These are phyloP conservation scores for Bondarzewia mesenterica DNA, from an alignment of 1,284 basidiomycete species.

Conservation along the genomic window DNA sequence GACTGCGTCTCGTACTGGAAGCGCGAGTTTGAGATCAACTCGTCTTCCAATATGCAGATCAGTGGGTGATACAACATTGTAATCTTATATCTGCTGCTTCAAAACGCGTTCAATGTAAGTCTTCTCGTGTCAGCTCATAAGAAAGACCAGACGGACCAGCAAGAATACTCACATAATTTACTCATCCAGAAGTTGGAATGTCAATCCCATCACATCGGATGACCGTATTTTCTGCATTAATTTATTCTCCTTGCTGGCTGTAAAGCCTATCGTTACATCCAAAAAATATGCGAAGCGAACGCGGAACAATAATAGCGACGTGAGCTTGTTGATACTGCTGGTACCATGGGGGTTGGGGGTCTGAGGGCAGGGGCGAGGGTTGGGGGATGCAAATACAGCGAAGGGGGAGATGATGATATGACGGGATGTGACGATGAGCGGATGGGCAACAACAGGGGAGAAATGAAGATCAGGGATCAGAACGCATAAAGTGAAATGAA, in stretches of 20 bases:
- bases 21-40: too few species aligned
- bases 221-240: background rate
- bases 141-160: too few species aligned
- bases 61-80: too few species aligned
- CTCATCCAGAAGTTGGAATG: background rate
- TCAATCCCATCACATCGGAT: background rate
- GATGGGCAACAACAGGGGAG: background rate
- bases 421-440: conserved; percentile 9
- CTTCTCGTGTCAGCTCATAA: too few species aligned
- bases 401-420: background rate
- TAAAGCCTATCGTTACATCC: conserved; percentile 14
- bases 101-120: too few species aligned
- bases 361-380: conserved; percentile 7
- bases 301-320: conserved; percentile 14
- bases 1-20: too few species aligned
- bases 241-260: conserved; percentile 4
- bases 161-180: too few species aligned
- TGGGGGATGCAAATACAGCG: conserved; percentile 2
- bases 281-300: conserved; percentile 12
- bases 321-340: conserved; percentile 7
- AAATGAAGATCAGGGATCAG: conserved; percentile 1
- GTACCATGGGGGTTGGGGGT: conserved; percentile 5
- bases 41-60: too few species aligned
- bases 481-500: background rate
- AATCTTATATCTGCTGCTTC: too few species aligned